Base-by-base conservation (phyloP, 768 basidiomycete species). In the Lentinula sp. region DNA sequence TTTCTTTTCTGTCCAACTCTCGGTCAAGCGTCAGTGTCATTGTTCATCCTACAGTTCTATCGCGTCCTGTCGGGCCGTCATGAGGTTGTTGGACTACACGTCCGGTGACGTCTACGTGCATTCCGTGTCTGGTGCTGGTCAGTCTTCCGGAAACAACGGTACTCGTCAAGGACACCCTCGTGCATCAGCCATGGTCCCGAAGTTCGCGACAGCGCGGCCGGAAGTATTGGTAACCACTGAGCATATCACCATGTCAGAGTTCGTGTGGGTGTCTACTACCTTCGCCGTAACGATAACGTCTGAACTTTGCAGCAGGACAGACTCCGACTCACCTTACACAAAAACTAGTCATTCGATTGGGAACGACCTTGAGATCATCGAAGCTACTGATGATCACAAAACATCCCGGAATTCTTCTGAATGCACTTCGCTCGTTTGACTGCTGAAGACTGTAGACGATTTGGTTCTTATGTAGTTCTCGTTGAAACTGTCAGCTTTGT, bases 21-120 rank as follows among this genome's bases (percentile, higher is more conserved):
- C 28, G 28, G 28, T 28, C 28, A 28, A 28, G 50, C 46, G 52
- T 8, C 55, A 23, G 58, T 59, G 20, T 57, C 32, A 61, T 57
- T 37, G 61, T 51, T 39, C 53, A 56, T 48, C 32, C 59, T 32
- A 10, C 62, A 83, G 81, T 28, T 77, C 83, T 7, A 85, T 86
- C 57, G 85, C 86, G 20, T 84, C 88, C 33, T 86, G 86, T 69
- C 81, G 88, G 48, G 81, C 85, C 33, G 87, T 89, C 49, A 85
- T 87, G 69, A 79, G 85, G 62, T 75, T 90, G 23, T 78, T 83
- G 41, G 84, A 86, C 57, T 85, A 83, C 64, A 80, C 74, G 64
- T 67, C 74, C 46, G 73, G 66, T 59, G 77, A 81, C 32, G 71
- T 77, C 20, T 81, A 80, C 62, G 68, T 81, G 8, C 79, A 82